Percentiles rank a stretch among this genome's conserved stretches.
phyloP scores from a whole-genome alignment of 441 rosid genomes.

The Croton laevigatus region DNA sequence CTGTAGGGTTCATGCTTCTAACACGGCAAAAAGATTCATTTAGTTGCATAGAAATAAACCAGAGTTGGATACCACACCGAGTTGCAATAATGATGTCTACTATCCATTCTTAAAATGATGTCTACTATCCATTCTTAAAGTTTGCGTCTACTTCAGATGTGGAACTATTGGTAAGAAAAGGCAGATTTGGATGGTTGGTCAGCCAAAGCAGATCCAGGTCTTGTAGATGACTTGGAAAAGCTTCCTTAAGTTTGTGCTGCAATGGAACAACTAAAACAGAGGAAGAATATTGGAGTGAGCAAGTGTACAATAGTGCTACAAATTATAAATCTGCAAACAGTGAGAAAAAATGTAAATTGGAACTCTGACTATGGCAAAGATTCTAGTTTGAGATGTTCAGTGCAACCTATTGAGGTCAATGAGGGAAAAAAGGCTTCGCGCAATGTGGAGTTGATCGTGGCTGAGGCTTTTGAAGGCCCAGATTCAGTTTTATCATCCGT shows the following conservation, averaged over 20 bases:
- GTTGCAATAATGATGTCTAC: conserved; percentile 27
- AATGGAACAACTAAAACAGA: conserved; percentile 71
- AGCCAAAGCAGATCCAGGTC: conserved; percentile 82
- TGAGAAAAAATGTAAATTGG: conserved; percentile 33
- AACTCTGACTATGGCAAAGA: conserved; percentile 30
- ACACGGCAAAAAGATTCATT: conserved; percentile 74
- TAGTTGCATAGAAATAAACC: conserved; percentile 37
- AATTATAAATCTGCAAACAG: conserved; percentile 24
- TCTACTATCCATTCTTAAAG: conserved; percentile 75
- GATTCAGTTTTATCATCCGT: conserved; percentile 40
- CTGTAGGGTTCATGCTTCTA: conserved; percentile 72
- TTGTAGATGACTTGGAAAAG: conserved; percentile 84
- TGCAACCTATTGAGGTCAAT: conserved; percentile 24
- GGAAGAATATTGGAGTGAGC: conserved; percentile 83
- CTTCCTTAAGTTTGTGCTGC: conserved; percentile 94
- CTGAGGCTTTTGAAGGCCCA: conserved; percentile 37
- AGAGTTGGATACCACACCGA: conserved; percentile 23
- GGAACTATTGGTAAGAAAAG: conserved; percentile 78
- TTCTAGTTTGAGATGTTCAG: conserved; percentile 24
- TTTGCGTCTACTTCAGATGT: conserved; percentile 79
- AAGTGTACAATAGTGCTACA: conserved; percentile 28
- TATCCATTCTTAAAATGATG: too few relatives aligned
- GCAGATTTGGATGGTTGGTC: conserved; percentile 92
- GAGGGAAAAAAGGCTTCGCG: conserved; percentile 30
- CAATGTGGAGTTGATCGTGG: conserved; percentile 29